Evolutionary conservation across 2,329 filamentous ascomycete species (phyloP), one percentile per base, ranked within the genome.

Genomic region (Clonostachys sp.): DNA sequence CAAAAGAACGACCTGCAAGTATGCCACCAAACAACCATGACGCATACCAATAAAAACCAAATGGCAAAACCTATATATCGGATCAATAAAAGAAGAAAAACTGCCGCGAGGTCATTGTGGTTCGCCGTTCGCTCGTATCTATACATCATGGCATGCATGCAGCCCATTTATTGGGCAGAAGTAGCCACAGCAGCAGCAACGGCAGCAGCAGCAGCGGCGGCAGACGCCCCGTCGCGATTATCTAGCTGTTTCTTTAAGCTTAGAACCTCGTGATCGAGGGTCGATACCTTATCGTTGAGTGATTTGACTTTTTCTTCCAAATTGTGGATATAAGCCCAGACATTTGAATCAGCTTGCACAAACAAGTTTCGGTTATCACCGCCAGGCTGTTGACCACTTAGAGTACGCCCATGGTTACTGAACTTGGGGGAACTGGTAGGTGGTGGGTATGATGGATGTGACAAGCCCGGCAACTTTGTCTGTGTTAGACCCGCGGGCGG

Each of bases 251-350:
- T 64, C 51, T 64, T 67, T 42, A 68, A 48, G 7, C 49, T 52
- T 12, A 57, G 51, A 30, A 68, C 61, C 45, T 66, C 63, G 18
- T 64, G 56, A 38, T 67, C 65, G 16, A 68, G 58, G 42, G 53
- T 54, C 8, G 53, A 47, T 13, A 69, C 59, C 49, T 61, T 66
- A 9, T 70, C 66, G 3, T 61, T 57, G 17, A 70, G 51, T 33
- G 53, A 54, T 51, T 68, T 70, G 44, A 70, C 57, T 51, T 66
- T 68, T 12, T 81, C 78, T 58, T 92, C 87, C 44, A 92, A 71
- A 16, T 75, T 77, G 48, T 89, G 83, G 34, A 91, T 80, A 57
- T 90, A 90, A 5, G 75, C 70, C 85, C 85, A 90, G 9, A 91
- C 70, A 40, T 82, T 83, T 52, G 81, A 74, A 45, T 83, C 80